phyloP scores from a whole-genome alignment of 768 basidiomycete genomes.

The Inosperma sp. region DNA sequence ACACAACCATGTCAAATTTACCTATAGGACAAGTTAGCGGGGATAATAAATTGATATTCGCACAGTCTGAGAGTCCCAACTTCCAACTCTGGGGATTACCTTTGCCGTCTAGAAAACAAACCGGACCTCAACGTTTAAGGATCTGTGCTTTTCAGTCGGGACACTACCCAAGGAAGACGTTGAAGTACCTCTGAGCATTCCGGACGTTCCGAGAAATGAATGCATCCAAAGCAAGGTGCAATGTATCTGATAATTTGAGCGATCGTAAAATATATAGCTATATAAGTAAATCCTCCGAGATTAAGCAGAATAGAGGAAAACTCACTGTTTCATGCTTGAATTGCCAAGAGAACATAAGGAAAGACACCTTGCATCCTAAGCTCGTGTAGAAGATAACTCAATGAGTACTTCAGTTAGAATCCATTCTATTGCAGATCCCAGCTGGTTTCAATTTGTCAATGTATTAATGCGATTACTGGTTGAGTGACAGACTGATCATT shows the following conservation, averaged over 20 bases:
- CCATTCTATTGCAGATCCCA: constrained; percentile 11
- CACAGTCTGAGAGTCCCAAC: constrained; percentile 6
- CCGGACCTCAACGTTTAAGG: no score
- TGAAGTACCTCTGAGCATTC: constrained; percentile 7
- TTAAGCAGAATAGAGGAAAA: no score
- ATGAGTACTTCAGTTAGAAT: no score
- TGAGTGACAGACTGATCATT: constrained; percentile 9
- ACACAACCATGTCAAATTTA: constrained; percentile 29
- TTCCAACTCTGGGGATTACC: constrained; percentile 10
- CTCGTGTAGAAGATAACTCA: no score
- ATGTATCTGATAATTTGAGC: no score
- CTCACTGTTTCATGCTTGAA: no score
- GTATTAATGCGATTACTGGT: constrained; percentile 7
- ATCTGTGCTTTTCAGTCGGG: constrained; percentile 1
- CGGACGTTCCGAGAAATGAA: constrained; percentile 7
- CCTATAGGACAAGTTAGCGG: constrained; percentile 22
- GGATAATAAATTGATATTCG: constrained; percentile 12
- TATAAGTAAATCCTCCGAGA: no score
- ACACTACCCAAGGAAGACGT: constrained; percentile 1
- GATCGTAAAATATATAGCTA: no score
- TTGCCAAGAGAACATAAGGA: no score
- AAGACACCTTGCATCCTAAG: no score
- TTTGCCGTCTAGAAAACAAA: constrained; percentile 17
- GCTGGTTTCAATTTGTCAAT: constrained; percentile 6
- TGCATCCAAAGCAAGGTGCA: neutral